These are phyloP conservation scores for Torrubiella hemipterigena DNA, from an alignment of 2,329 filamentous ascomycete species.

Conservation along the genomic window DNA sequence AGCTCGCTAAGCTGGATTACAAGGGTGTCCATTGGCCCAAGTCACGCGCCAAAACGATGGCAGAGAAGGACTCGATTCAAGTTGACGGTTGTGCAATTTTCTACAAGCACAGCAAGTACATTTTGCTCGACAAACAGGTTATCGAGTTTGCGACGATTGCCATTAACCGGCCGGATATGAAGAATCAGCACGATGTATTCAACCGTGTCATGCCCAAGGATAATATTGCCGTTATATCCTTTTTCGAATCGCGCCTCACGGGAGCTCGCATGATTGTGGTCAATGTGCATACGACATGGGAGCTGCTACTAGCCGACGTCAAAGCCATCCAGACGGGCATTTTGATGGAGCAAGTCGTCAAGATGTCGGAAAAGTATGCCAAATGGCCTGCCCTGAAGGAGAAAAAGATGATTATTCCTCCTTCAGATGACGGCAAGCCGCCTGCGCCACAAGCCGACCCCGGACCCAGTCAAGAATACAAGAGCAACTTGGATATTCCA, in stretches of 20 bases:
- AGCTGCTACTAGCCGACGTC: slow-evolving; percentile 80
- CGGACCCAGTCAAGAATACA: slow-evolving; percentile 76
- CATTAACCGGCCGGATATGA: slow-evolving; percentile 93
- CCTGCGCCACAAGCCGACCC: slow-evolving; percentile 50
- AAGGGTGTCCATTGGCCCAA: slow-evolving; percentile 91
- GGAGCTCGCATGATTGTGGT: slow-evolving; percentile 87
- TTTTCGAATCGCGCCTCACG: slow-evolving; percentile 83
- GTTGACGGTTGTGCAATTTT: slow-evolving; percentile 97
- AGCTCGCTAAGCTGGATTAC: slow-evolving; percentile 78
- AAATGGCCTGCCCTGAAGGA: slow-evolving; percentile 71
- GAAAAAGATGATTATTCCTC: slow-evolving; percentile 49
- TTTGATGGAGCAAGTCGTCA: slow-evolving; percentile 81
- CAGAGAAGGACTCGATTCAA: slow-evolving; percentile 72
- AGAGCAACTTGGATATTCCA: slow-evolving; percentile 76
- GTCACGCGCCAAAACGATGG: slow-evolving; percentile 82
- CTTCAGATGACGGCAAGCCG: slow-evolving; percentile 30
- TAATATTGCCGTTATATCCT: slow-evolving; percentile 85
- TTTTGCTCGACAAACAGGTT: slow-evolving; percentile 85
- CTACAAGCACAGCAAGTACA: slow-evolving; percentile 90
- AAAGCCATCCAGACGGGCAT: slow-evolving; percentile 95
- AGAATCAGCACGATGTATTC: slow-evolving; percentile 93
- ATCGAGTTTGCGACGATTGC: slow-evolving; percentile 87
- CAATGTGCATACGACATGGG: slow-evolving; percentile 93
- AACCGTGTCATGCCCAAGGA: slow-evolving; percentile 98
- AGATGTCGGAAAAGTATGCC: slow-evolving; percentile 74